phyloP scores from a whole-genome alignment of 805 yeast species.

The Saccharomycopsis sp. region DNA sequence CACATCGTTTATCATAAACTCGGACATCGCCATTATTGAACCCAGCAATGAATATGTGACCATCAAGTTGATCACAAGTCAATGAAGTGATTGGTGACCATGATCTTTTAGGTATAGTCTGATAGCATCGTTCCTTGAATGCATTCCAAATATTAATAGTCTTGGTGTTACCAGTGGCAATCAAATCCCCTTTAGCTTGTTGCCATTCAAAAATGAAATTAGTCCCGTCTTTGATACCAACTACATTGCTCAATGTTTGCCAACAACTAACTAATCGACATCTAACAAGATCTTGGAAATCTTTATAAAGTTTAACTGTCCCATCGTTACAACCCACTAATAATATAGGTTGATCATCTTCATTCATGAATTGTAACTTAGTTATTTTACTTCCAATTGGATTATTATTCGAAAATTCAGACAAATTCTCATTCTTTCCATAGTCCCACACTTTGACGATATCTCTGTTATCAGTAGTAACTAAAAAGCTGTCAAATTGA shows the following conservation, averaged over 20 bases:
- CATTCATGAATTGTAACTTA: slow-evolving; percentile 79
- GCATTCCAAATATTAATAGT: slow-evolving; percentile 95
- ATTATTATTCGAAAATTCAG: slow-evolving; percentile 74
- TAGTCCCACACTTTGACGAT: slow-evolving; percentile 85
- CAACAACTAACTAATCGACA: slow-evolving; percentile 75
- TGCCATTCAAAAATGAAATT: slow-evolving; percentile 95
- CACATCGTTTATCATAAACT: slow-evolving; percentile 84
- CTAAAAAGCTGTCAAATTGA: slow-evolving; percentile 82
- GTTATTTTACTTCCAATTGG: slow-evolving; percentile 86
- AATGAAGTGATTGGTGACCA: slow-evolving; percentile 81
- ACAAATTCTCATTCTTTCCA: slow-evolving; percentile 50
- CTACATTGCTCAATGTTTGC: slow-evolving; percentile 85
- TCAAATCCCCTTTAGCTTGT: slow-evolving; percentile 83
- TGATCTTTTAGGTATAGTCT: slow-evolving; percentile 87
- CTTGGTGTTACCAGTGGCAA: slow-evolving; percentile 93
- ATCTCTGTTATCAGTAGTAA: slow-evolving; percentile 78
- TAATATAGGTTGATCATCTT: slow-evolving; percentile 82
- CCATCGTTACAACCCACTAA: slow-evolving; percentile 93
- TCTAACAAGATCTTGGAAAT: slow-evolving; percentile 51
- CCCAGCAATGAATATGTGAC: slow-evolving; percentile 67
- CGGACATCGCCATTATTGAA: slow-evolving; percentile 78
- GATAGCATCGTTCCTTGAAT: slow-evolving; percentile 78
- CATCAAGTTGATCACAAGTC: slow-evolving; percentile 91
- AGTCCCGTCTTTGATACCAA: slow-evolving; percentile 71
- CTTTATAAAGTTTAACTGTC: slow-evolving; percentile 77